Conservation (phyloP, 139 green algal genomes). For the Auxenochlorella pyrenoidosa region DNA sequence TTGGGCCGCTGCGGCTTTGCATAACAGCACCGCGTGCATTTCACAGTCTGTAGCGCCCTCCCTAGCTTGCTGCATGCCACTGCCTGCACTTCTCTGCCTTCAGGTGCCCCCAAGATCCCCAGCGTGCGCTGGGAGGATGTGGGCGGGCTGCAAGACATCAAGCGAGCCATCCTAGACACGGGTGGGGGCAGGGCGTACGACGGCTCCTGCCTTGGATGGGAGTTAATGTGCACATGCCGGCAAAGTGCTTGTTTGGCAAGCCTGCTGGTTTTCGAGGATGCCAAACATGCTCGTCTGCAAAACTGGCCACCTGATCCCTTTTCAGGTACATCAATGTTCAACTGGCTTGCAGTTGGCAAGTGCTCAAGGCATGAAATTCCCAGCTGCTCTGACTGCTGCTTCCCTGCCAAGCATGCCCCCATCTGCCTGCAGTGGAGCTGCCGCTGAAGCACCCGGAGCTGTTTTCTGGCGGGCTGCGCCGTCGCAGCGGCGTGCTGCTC, state of each 20-base stretch:
- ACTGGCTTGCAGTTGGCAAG: too few species aligned
- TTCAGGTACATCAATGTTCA: too few species aligned
- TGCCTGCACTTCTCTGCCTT: neutral
- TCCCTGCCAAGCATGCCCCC: too few species aligned
- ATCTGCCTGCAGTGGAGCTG: constrained; percentile 74
- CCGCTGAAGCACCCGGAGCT: constrained; percentile 87
- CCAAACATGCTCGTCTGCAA: too few species aligned
- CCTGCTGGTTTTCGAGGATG: too few species aligned
- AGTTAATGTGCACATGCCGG: neutral
- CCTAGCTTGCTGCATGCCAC: neutral
- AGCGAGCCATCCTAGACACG: constrained; percentile 91
- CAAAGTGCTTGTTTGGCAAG: too few species aligned
- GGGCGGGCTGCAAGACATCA: constrained; percentile 88
- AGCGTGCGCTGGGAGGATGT: constrained; percentile 94
- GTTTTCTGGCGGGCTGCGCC: constrained; percentile 84
- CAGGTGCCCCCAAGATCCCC: constrained; percentile 64
- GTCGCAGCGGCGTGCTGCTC: constrained; percentile 89
- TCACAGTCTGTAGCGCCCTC: too few species aligned
- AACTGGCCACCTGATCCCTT: too few species aligned
- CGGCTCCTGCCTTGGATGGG: neutral
- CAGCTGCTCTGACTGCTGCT: too few species aligned
- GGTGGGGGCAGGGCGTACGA: neutral
- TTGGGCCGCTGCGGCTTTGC: too few species aligned
- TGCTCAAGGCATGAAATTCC: too few species aligned
- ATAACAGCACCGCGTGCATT: too few species aligned